These are phyloP conservation scores for Berkeleyomyces rouxiae DNA, from an alignment of 2,329 filamentous ascomycete genomes.

Conservation along the genomic window DNA sequence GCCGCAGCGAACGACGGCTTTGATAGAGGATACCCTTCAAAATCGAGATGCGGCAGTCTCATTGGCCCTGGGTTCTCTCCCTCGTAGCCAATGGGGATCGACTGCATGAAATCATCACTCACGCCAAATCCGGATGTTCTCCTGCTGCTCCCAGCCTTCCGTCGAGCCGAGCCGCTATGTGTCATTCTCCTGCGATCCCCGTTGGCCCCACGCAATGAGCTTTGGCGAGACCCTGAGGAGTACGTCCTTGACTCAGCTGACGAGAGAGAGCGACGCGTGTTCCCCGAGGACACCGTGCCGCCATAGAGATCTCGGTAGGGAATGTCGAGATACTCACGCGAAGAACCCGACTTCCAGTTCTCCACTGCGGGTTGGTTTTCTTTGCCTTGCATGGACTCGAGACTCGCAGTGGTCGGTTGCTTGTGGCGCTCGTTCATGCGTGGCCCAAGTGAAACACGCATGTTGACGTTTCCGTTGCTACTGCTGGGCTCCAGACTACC, in stretches of 20 bases:
- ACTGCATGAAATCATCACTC: constrained; percentile 12
- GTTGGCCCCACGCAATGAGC: background rate
- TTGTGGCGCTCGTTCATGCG: constrained; percentile 1
- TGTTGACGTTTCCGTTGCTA: constrained; percentile 3
- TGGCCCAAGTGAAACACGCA: background rate
- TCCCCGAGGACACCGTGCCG: background rate
- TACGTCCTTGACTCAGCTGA: constrained; percentile 1
- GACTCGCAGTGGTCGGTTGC: background rate
- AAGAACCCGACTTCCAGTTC: constrained; percentile 10
- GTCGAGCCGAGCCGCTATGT: background rate
- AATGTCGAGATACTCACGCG: constrained; percentile 7
- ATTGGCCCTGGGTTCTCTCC: background rate
- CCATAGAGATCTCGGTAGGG: constrained; percentile 11
- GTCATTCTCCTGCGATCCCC: background rate
- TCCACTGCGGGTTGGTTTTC: constrained; percentile 6
- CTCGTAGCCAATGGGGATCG: constrained; percentile 11
- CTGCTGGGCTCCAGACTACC: background rate
- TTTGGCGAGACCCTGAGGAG: background rate
- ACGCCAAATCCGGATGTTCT: constrained; percentile 4
- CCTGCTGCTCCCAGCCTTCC: constrained; percentile 5
- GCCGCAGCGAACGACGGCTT: constrained; percentile 11
- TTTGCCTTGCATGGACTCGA: constrained; percentile 10
- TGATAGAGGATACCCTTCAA: background rate
- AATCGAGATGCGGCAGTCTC: constrained; percentile 6
- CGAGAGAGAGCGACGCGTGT: background rate